These are phyloP conservation scores for Sclerotinia trifoliorum DNA, from an alignment of 2,329 filamentous ascomycete genomes.

Conservation along the genomic window DNA sequence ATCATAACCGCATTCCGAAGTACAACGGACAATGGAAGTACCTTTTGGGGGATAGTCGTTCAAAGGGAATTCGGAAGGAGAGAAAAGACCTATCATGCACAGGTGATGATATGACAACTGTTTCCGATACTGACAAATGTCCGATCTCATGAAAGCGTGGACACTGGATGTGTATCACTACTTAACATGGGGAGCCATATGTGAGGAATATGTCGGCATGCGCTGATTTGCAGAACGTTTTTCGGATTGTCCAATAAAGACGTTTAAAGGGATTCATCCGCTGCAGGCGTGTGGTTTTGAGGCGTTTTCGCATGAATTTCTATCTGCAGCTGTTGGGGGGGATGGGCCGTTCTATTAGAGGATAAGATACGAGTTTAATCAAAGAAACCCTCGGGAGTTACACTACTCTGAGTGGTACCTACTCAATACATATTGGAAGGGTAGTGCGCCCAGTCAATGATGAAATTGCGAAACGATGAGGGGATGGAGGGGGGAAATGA, in stretches of 20 bases:
- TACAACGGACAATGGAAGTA: neutral
- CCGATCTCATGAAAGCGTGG: slow-evolving; percentile 11
- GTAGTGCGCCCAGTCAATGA: slow-evolving; percentile 2
- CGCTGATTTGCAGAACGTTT: slow-evolving; percentile 28
- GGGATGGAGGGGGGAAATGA: slow-evolving; percentile 16
- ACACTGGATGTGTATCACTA: neutral
- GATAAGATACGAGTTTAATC: slow-evolving; percentile 12
- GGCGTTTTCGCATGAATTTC: slow-evolving; percentile 33
- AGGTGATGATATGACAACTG: neutral
- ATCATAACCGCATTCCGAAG: neutral
- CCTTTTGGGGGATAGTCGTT: neutral
- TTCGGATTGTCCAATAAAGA: slow-evolving; percentile 28
- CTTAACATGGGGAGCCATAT: slow-evolving; percentile 10
- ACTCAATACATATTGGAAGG: neutral
- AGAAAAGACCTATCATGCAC: neutral
- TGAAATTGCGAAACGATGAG: slow-evolving; percentile 18
- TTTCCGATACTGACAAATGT: slow-evolving; percentile 20
- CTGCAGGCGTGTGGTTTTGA: slow-evolving; percentile 26
- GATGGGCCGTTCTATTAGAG: slow-evolving; percentile 13
- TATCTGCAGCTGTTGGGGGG: slow-evolving; percentile 17
- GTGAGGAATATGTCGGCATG: slow-evolving; percentile 24
- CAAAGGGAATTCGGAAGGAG: neutral
- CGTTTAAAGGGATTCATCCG: slow-evolving; percentile 14
- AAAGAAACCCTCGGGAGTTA: slow-evolving; percentile 10
- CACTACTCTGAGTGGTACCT: slow-evolving; percentile 4